Base-by-base conservation (phyloP, 1,284 basidiomycete species). In the Volvariella volvacea region DNA sequence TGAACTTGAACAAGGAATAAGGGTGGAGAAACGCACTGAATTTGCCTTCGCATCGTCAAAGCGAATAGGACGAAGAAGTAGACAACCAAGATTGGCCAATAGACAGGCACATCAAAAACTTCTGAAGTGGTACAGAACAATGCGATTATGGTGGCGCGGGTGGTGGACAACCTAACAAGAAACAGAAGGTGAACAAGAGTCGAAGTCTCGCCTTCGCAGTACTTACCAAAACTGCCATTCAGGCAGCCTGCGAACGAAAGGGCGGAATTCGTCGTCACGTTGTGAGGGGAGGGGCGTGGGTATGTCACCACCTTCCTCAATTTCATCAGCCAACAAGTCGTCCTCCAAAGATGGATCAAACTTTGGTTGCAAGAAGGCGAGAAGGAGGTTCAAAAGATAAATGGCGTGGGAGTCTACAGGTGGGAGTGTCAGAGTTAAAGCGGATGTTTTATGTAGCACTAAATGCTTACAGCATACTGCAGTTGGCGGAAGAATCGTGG, bases 341-440 rank as follows among this genome's bases (percentile, higher is more conserved):
- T 88, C 88, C 53, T 95, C 88, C 31, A 97, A 71, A 1, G 92
- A 93, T 0, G 96, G 95, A 66, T 99, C 96, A 64, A 99, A 99
- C 62, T 86, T 90, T 32, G 92, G 92, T 68, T 91, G 88, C 4
- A 94, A 72, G 70, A 94, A 93, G 4, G 88, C 89, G 50, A 92
- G 72, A 32, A 93, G 78, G 43, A 94, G 76, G 67, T 95, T 95
- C 50, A 95, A 75, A 52, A 96, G 80, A 68, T 95, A 96, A 57
- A 96, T 96, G 32, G 88, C 90, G 51, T 88, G 81, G 22, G 87
- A 90, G 60, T 93, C 86, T 89, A 48, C 19, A 34, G 33, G 12
- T 21, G 17, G 22, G 41, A 41, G n/a, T n/a, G n/a, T 39, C 39
- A 33, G 10, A 16, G 21, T 22, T 16, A 39, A 25, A 31, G 22